Conservation (phyloP, 208 protist genomes). For the Trypanosoma theileri region DNA sequence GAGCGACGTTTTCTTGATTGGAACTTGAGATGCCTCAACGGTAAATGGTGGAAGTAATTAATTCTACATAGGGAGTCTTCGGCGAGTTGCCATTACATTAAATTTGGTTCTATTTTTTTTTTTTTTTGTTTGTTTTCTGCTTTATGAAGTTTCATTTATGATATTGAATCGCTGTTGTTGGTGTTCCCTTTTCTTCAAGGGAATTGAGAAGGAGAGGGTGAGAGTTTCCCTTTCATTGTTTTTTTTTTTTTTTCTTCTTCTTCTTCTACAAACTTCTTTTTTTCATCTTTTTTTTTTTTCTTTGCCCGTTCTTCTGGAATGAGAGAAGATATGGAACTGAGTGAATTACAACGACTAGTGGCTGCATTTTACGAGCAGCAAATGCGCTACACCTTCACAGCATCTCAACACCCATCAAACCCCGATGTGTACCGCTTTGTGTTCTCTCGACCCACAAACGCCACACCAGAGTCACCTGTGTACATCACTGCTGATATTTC, state of each 20-base stretch:
- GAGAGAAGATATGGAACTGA: conserved; percentile 19
- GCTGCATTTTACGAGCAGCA: conserved; percentile 25
- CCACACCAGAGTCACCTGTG: conserved; percentile 25
- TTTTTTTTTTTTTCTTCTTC: conserved; percentile 8
- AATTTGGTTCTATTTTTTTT: no score
- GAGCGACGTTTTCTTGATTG: conserved; percentile 27
- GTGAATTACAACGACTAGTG: conserved; percentile 23
- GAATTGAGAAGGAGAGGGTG: no score
- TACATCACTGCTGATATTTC: conserved; percentile 31
- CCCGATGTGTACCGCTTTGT: conserved; percentile 26
- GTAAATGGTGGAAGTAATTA: not conserved
- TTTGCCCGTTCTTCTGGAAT: not conserved
- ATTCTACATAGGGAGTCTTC: not conserved
- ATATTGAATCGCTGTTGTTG: no score
- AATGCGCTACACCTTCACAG: conserved; percentile 28
- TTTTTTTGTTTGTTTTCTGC: no score
- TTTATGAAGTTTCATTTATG: no score
- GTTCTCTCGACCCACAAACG: conserved; percentile 30
- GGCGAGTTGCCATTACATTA: no score
- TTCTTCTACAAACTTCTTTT: not conserved
- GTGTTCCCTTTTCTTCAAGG: no score
- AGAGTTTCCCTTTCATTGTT: no score
- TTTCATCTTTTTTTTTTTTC: conserved; percentile 11
- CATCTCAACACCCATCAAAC: conserved; percentile 28
- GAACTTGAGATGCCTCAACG: conserved; percentile 6